These are phyloP conservation scores for Lepiota subincarnata DNA, from an alignment of 768 basidiomycete species.

Conservation along the genomic window DNA sequence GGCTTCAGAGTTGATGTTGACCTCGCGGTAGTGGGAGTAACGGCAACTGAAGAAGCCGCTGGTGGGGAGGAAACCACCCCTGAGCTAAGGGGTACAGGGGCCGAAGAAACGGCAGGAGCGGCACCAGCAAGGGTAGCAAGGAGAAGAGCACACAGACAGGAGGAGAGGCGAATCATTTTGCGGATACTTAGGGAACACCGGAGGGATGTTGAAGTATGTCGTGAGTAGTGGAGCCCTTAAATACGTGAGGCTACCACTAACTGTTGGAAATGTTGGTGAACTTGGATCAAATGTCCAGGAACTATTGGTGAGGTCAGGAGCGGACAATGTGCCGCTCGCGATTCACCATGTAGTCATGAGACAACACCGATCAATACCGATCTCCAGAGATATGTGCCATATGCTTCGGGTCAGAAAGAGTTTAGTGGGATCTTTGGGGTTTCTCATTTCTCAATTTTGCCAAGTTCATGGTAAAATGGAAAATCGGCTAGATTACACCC, in stretches of 20 bases:
- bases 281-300: background rate
- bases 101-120: constrained; percentile 19
- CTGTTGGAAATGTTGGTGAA: background rate
- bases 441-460: background rate
- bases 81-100: constrained; percentile 17
- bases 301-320: no score
- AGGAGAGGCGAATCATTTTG: constrained; percentile 33
- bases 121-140: constrained; percentile 25
- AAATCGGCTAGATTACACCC: background rate
- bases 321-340: background rate
- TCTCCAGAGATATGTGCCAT: background rate
- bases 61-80: constrained; percentile 15
- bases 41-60: constrained; percentile 16
- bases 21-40: constrained; percentile 14
- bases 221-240: constrained; percentile 2
- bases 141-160: constrained; percentile 31
- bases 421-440: background rate
- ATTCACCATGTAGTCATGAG: background rate
- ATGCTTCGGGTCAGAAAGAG: background rate
- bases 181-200: background rate
- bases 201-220: background rate
- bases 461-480: no score
- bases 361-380: background rate
- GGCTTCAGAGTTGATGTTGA: constrained; percentile 16
- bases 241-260: background rate